Percentiles rank a stretch among this genome's conserved stretches.
These are phyloP conservation scores for Vicia faba DNA, from an alignment of 306 rosid species.

Conservation along the genomic window DNA sequence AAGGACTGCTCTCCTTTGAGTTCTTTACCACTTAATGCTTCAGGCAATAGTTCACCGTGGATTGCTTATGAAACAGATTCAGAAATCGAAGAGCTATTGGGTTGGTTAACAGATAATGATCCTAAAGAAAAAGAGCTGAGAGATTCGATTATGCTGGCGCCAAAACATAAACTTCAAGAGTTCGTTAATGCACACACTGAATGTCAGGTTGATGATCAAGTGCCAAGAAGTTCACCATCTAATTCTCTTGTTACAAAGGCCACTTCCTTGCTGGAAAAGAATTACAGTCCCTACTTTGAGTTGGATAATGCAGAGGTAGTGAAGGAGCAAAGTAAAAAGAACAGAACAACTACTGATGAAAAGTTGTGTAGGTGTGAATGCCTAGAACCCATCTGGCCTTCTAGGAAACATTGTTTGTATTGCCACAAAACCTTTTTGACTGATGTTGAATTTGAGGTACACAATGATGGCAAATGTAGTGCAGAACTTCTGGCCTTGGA, in stretches of 20 bases:
- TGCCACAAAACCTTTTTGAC: slow-evolving; percentile 72
- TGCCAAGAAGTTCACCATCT: slow-evolving; percentile 41
- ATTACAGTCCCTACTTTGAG: slow-evolving; percentile 68
- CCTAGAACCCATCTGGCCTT: slow-evolving; percentile 83
- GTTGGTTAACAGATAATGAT: slow-evolving; percentile 67
- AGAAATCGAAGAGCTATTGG: slow-evolving; percentile 67
- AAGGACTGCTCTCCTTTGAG: slow-evolving; percentile 47
- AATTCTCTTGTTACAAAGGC: slow-evolving; percentile 73
- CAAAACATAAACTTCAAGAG: slow-evolving; percentile 61
- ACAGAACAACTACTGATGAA: slow-evolving; percentile 56
- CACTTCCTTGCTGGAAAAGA: slow-evolving; percentile 65
- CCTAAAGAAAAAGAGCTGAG: slow-evolving; percentile 79
- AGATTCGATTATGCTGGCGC: slow-evolving; percentile 76
- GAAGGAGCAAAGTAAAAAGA: slow-evolving; percentile 58
- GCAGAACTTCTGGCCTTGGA: slow-evolving; percentile 48
- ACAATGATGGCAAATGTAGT: slow-evolving; percentile 71
- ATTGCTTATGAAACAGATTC: slow-evolving; percentile 71
- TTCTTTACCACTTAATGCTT: slow-evolving; percentile 41
- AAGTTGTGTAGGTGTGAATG: slow-evolving; percentile 84
- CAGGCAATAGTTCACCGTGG: slow-evolving; percentile 56
- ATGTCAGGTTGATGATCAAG: slow-evolving; percentile 50
- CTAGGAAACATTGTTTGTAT: slow-evolving; percentile 77
- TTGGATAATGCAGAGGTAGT: slow-evolving; percentile 49
- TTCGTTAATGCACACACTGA: slow-evolving; percentile 43
- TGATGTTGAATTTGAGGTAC: slow-evolving; percentile 78